Evolutionary conservation across 768 basidiomycete genomes (phyloP), one percentile per base, ranked within the genome.

Genomic region (Lactarius quietus): DNA sequence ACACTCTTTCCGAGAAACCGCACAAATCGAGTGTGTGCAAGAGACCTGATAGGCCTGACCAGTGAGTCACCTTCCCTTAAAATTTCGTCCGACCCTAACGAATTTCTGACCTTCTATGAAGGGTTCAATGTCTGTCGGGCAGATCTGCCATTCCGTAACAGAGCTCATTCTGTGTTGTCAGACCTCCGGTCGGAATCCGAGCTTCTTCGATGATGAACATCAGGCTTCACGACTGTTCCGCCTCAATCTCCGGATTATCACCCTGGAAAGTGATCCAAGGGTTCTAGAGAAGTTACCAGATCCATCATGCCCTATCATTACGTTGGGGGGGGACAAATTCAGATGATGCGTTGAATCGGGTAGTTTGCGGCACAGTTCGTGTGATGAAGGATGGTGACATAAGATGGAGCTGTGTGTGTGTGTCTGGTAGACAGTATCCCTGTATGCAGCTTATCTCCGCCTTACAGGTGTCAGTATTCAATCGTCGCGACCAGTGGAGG

Each of bases 201-300:
- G 84, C 70, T 88, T 89, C 72, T 80, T 83, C 68, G 81, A 79
- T 26, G 72, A 84, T 61, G 75, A 78, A 5, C 87, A 89, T 70
- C 79, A 91, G 71, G 87, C 86, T 4, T 84, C 84, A 8, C 83
- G 86, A 18, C 78, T 89, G 45, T 81, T 90, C 53, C 82, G 85
- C 63, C 74, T 88, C 62, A 79, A 81, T 57, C 75, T 90, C 20
- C 76, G 75, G 35, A 70, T 90, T 57, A 78, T 83, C 41, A 75
- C 78, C 45, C 70, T 68, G 6, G 63, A 60, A 51, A 64, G 63
- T 62, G 59, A 67, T 33, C 61, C 52, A 55, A 57, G 43, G 45
- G 63, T 61, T 8, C 18, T 67, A 18, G 63, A 68, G 48, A 55
- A 28, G 39, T 63, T 63, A 33, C 65, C 71, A 35, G 70, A 73